Evolutionary conservation across 306 rosid species (phyloP).

Genomic region (Medicago arabica): DNA sequence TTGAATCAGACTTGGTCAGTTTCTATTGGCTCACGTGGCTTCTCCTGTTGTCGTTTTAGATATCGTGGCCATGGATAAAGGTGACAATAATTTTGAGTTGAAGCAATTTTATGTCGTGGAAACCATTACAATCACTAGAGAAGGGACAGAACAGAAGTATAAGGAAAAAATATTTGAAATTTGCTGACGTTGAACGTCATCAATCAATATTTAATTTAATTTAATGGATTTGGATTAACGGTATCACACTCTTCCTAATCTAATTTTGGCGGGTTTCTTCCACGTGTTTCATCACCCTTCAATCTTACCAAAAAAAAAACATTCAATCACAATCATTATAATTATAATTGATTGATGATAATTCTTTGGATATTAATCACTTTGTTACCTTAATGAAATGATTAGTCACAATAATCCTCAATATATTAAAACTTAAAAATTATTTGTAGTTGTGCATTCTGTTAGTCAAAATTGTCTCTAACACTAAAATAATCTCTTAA

Average conservation of each 20-base stretch:
- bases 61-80: conserved; percentile 8
- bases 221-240: background rate
- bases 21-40: conserved; percentile 40
- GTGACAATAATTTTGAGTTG: conserved; percentile 9
- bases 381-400: too few relatives aligned
- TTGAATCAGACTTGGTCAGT: conserved; percentile 25
- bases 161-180: background rate
- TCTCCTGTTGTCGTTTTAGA: conserved; percentile 10
- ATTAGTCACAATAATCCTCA: too few relatives aligned
- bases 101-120: conserved; percentile 41
- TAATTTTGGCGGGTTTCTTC: background rate
- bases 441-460: too few relatives aligned
- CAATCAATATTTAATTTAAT: conserved; percentile 2
- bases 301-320: too few relatives aligned
- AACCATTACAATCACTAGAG: conserved; percentile 25
- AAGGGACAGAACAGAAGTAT: too few relatives aligned
- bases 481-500: too few relatives aligned
- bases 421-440: too few relatives aligned
- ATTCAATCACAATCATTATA: too few relatives aligned
- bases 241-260: background rate
- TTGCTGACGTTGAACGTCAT: conserved; percentile 31
- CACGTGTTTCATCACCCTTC: conserved; percentile 45
- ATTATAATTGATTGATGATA: too few relatives aligned
- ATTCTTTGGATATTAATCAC: too few relatives aligned
- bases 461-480: too few relatives aligned